Percentiles rank a stretch among this genome's conserved stretches.
phyloP scores from a whole-genome alignment of 345 rosid genomes.

The Melaleuca alternifolia region DNA sequence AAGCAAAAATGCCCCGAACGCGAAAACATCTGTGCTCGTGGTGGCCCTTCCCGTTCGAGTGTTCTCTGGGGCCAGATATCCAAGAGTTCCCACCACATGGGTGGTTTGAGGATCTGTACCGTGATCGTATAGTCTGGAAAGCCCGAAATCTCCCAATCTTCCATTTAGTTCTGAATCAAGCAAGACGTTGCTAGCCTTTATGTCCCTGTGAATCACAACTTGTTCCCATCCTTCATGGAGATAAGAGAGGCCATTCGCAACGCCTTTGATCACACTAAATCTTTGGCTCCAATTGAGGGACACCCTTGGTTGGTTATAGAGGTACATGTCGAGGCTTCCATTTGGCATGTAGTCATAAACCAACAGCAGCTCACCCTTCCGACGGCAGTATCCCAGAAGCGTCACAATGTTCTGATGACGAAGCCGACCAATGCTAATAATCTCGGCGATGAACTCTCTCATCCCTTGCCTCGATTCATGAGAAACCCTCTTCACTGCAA shows the following conservation, averaged over 20 bases:
- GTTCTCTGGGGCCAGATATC: no score
- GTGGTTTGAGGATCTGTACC: no score
- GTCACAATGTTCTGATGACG: constrained; percentile 33
- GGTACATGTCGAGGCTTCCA: constrained; percentile 35
- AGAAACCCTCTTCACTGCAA: constrained; percentile 11
- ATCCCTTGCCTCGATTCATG: constrained; percentile 37
- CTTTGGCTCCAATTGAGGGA: constrained; percentile 23
- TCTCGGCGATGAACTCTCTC: constrained; percentile 38
- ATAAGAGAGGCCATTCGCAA: constrained; percentile 23
- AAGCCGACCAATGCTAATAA: constrained; percentile 24
- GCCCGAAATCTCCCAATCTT: no score
- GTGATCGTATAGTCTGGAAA: no score
- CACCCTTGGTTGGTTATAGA: constrained; percentile 8
- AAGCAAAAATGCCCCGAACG: no score
- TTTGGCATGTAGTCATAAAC: constrained; percentile 42
- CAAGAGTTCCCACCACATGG: no score
- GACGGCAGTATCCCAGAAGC: constrained; percentile 39
- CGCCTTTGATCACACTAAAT: constrained; percentile 16
- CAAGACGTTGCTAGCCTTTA: no score
- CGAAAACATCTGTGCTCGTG: no score
- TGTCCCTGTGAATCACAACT: neutral
- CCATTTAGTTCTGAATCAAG: no score
- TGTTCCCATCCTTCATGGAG: constrained; percentile 13
- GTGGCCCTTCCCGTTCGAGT: no score
- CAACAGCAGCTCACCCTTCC: constrained; percentile 30